phyloP scores from a whole-genome alignment of 2,329 filamentous ascomycete species.

The Fusarium proliferatum region DNA sequence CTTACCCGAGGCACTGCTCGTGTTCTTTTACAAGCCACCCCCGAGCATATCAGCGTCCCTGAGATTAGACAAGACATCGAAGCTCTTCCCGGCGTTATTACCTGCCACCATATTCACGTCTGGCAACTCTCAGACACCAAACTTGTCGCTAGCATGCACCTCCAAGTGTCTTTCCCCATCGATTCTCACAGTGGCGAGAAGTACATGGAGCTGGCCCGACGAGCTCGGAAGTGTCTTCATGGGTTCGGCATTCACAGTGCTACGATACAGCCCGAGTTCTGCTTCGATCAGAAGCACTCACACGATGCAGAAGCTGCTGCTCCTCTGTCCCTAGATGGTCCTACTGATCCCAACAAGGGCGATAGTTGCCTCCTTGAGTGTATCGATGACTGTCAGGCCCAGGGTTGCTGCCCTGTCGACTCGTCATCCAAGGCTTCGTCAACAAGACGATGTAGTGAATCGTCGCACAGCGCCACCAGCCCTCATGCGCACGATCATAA shows the following conservation, averaged over 20 bases:
- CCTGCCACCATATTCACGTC: constrained; percentile 95
- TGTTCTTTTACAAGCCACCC: constrained; percentile 93
- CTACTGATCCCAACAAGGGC: constrained; percentile 44
- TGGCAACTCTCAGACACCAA: constrained; percentile 98
- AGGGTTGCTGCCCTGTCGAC: constrained; percentile 49
- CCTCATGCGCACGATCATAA: constrained; percentile 24
- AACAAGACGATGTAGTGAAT: constrained; percentile 51
- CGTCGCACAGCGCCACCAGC: constrained; percentile 43
- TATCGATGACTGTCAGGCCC: constrained; percentile 52
- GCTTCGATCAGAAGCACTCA: constrained; percentile 61
- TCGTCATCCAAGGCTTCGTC: constrained; percentile 50
- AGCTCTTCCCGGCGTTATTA: constrained; percentile 83
- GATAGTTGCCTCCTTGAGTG: constrained; percentile 62
- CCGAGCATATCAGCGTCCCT: constrained; percentile 85
- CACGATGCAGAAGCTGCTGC: constrained; percentile 52
- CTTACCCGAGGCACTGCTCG: constrained; percentile 83
- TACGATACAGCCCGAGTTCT: constrained; percentile 96
- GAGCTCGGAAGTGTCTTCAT: constrained; percentile 88
- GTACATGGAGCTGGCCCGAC: constrained; percentile 91
- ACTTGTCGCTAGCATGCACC: constrained; percentile 90
- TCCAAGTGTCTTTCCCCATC: constrained; percentile 91
- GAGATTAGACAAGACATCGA: constrained; percentile 95
- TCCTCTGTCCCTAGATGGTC: constrained; percentile 52
- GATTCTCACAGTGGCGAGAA: constrained; percentile 79
- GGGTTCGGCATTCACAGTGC: constrained; percentile 96